A percentile compares a stretch with the other conserved stretches of the same genome.
phyloP scores from a whole-genome alignment of 148 eudicot genomes.

The Silene latifolia region DNA sequence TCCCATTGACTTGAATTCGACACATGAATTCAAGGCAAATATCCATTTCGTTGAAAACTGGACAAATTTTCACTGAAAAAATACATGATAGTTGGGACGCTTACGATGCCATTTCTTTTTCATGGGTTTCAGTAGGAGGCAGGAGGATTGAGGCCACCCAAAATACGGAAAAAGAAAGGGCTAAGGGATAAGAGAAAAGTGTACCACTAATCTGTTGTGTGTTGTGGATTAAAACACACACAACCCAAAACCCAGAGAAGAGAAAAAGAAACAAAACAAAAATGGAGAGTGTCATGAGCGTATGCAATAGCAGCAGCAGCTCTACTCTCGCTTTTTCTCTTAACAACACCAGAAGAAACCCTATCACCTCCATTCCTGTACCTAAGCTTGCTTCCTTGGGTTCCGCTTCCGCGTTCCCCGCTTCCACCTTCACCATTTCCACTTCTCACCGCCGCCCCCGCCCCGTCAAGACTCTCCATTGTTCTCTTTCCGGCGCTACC shows the following conservation, averaged over 20 bases:
- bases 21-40: too few species aligned
- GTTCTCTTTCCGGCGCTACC: slow-evolving; percentile 13
- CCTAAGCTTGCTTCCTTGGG: background rate
- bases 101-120: background rate
- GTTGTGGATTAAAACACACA: background rate
- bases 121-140: background rate
- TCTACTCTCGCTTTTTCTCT: background rate
- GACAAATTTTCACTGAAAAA: background rate
- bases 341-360: background rate
- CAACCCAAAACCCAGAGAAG: background rate
- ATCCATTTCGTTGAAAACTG: too few species aligned
- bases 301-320: background rate
- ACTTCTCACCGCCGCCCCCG: background rate
- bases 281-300: slow-evolving; percentile 10
- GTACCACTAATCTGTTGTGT: background rate
- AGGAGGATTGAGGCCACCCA: background rate
- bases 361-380: background rate
- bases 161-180: background rate
- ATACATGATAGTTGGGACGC: background rate
- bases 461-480: background rate
- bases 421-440: background rate
- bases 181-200: background rate
- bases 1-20: too few species aligned
- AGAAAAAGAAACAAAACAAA: background rate
- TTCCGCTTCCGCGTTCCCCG: background rate